Percentiles rank a stretch among this genome's conserved stretches.
Evolutionary conservation across 306 rosid genomes (phyloP).

Genomic region (Comarum palustre): DNA sequence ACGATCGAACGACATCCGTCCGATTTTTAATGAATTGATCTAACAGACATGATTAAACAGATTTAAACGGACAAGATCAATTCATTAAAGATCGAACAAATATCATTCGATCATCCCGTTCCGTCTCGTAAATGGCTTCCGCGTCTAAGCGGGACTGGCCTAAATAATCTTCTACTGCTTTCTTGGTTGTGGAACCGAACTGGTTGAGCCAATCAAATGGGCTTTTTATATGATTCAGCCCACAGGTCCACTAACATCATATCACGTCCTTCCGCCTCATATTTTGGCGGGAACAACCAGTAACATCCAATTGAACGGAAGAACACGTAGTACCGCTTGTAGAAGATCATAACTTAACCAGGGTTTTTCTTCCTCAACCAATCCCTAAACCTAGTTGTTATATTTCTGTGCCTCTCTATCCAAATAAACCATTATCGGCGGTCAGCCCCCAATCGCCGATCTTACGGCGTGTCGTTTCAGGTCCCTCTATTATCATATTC

Average conservation of each 20-base stretch:
- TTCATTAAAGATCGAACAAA: too few relatives aligned
- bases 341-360: neutral
- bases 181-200: too few relatives aligned
- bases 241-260: neutral
- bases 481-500: neutral
- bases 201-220: too few relatives aligned
- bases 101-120: too few relatives aligned
- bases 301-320: neutral
- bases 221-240: neutral
- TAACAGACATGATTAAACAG: too few relatives aligned
- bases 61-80: too few relatives aligned
- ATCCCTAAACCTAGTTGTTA: neutral
- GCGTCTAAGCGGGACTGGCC: too few relatives aligned
- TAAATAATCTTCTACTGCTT: too few relatives aligned
- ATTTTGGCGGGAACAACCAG: conserved; percentile 2
- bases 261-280: neutral
- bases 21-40: too few relatives aligned
- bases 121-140: too few relatives aligned
- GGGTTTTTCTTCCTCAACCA: neutral
- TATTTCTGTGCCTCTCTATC: neutral
- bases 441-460: neutral
- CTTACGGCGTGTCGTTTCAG: conserved; percentile 9
- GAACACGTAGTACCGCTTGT: neutral
- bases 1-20: too few relatives aligned
- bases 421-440: neutral